Evolutionary conservation across 2,329 filamentous ascomycete genomes (phyloP).

Genomic region (Microcyclosporella mali): DNA sequence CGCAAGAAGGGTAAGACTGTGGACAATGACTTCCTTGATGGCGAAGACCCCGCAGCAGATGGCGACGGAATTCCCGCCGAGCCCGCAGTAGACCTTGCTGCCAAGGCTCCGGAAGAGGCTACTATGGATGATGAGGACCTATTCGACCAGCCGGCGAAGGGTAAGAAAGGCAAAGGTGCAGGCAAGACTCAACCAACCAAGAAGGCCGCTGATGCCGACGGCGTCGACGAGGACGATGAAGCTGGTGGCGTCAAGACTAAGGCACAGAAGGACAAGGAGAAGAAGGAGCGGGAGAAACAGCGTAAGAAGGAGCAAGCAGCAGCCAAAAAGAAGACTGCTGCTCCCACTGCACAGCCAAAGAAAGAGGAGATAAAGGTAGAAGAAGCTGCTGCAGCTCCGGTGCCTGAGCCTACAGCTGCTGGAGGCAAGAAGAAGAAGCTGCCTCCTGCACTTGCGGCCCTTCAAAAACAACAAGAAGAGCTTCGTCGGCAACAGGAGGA

Average conservation of each 20-base stretch:
- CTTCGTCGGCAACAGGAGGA: constrained; percentile 62
- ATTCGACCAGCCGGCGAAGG: constrained; percentile 69
- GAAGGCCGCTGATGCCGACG: constrained; percentile 49
- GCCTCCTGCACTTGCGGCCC: constrained; percentile 61
- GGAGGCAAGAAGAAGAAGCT: constrained; percentile 85
- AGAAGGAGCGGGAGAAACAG: constrained; percentile 98
- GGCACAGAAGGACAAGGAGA: constrained; percentile 96
- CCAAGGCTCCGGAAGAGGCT: constrained; percentile 74
- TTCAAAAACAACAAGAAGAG: constrained; percentile 81
- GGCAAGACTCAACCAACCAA: constrained; percentile 25
- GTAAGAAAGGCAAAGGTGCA: constrained; percentile 52
- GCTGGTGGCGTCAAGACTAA: constrained; percentile 78
- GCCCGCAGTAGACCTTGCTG: constrained; percentile 40
- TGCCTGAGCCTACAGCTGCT: constrained; percentile 35
- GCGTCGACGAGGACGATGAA: constrained; percentile 45
- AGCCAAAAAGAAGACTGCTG: constrained; percentile 69
- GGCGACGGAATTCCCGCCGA: constrained; percentile 37
- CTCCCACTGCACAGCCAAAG: constrained; percentile 26
- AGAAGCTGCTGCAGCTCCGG: constrained; percentile 49
- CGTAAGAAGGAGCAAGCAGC: constrained; percentile 94
- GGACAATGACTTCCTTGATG: constrained; percentile 65
- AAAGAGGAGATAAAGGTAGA: constrained; percentile 27
- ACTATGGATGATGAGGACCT: constrained; percentile 64
- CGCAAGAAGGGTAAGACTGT: constrained; percentile 78
- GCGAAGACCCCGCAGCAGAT: constrained; percentile 51